These are phyloP conservation scores for Vitis hybrid DNA, from an alignment of 177 flowering plant genomes.

Conservation along the genomic window DNA sequence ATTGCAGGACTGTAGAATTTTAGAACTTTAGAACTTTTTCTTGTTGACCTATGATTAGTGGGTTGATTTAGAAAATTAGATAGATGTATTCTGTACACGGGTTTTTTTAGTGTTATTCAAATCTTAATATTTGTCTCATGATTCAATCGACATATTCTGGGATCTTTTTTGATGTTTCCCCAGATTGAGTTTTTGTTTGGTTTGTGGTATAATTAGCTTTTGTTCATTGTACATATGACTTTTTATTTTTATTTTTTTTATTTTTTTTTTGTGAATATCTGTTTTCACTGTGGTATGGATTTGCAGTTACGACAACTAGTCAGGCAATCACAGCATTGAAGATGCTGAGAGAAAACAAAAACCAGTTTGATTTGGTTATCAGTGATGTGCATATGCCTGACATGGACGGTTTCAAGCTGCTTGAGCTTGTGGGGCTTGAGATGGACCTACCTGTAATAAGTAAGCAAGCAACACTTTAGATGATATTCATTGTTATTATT, in stretches of 20 bases:
- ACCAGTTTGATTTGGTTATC: conserved; percentile 58
- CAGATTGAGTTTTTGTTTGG: background rate
- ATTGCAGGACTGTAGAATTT: background rate
- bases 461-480: conserved; percentile 20
- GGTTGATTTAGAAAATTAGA: background rate
- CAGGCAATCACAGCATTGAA: conserved; percentile 48
- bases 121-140: background rate
- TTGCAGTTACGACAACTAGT: conserved; percentile 46
- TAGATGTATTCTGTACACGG: conserved; percentile 1
- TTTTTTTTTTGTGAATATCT: background rate
- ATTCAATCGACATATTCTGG: background rate
- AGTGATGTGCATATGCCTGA: conserved; percentile 73
- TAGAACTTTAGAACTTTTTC: too few relatives aligned
- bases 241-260: background rate
- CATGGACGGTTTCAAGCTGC: conserved; percentile 70
- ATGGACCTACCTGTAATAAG: conserved; percentile 75
- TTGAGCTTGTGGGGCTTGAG: conserved; percentile 65
- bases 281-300: background rate
- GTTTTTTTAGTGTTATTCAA: background rate
- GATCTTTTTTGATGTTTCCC: background rate
- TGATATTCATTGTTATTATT: background rate
- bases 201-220: background rate
- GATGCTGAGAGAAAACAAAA: conserved; percentile 51
- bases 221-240: background rate
- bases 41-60: background rate